Base-by-base conservation (phyloP, 164 flowering plant species). In the Macadamia tetraphylla region DNA sequence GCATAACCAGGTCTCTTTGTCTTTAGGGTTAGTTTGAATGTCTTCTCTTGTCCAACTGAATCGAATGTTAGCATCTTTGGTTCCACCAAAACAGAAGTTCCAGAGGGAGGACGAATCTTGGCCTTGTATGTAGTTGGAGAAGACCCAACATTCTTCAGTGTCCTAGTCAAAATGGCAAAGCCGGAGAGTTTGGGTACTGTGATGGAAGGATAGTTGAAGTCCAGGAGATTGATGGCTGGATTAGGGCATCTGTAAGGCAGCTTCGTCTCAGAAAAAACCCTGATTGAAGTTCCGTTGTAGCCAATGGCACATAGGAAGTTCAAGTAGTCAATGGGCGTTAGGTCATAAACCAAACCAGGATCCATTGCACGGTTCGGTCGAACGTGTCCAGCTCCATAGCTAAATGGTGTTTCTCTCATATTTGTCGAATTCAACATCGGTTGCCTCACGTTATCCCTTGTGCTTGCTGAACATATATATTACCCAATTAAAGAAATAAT, bases 131-230 rank as follows among this genome's bases (percentile, higher is more conserved):
- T 78, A 32, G 77, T 80, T 3, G 84, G 79, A 4, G 73, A 35
- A 35, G 23, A 1, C 0, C 88, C 90, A 0, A 86, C 91, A 66
- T 87, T 84, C 78, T 83, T 87, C 48, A 89, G 53, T 0, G 69
- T 81, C 23, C 91, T 63, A 0, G 76, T 73, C 29, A 86, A 55
- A 1, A 82, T 83, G 15, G 77, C 61, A 0, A 75, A 17, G 8
- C 72, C 75, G 3, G 52, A 17, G 62, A 84, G 77, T 2, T 59
- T 18, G 31, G 81, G 78, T 13, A 87, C 82, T 6, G 87, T 63
- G 40, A 88, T 78, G 1, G 94, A 78, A 56, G 94, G 91, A 64
- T 87, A 83, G 70, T 88, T 87, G 66, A 88, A 74, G 77, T 83
- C 66, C 7, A 58, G 6, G 30, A 81, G 73, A 63, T 0, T 35